Evolutionary conservation across 352 stramenopile species (phyloP).

Genomic region (Phytophthora megakarya): DNA sequence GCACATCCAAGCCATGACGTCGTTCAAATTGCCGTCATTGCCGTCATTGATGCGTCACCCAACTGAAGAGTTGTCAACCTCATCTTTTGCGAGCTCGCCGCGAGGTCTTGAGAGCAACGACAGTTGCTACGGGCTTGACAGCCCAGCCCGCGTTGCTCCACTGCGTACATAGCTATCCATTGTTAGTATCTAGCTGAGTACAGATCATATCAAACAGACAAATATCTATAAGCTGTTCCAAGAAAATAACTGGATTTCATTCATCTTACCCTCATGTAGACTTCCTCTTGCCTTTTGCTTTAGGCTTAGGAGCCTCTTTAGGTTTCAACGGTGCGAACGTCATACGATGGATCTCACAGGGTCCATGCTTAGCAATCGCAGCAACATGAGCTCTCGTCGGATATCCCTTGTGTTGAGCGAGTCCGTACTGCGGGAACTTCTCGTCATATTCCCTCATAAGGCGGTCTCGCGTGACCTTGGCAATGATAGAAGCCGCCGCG

Average conservation of each 20-base stretch:
- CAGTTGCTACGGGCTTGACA: slow-evolving; percentile 38
- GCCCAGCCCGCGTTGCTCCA: slow-evolving; percentile 27
- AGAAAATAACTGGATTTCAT: slow-evolving; percentile 28
- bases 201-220: slow-evolving; percentile 11
- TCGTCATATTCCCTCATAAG: slow-evolving; percentile 95
- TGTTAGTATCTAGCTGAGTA: slow-evolving; percentile 20
- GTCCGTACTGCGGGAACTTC: slow-evolving; percentile 93
- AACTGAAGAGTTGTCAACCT: slow-evolving; percentile 42
- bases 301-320: slow-evolving; percentile 44
- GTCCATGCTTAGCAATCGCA: slow-evolving; percentile 89
- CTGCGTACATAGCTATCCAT: slow-evolving; percentile 29
- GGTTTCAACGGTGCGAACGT: slow-evolving; percentile 96
- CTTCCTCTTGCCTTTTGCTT: slow-evolving; percentile 21
- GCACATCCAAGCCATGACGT: slow-evolving; percentile 50
- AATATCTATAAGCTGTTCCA: slow-evolving; percentile 31
- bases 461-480: slow-evolving; percentile 98
- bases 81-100: slow-evolving; percentile 40
- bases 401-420: slow-evolving; percentile 98
- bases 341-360: slow-evolving; percentile 94
- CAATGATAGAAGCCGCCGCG: slow-evolving; percentile 97
- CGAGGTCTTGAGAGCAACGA: slow-evolving; percentile 38
- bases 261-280: slow-evolving; percentile 18
- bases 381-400: slow-evolving; percentile 92
- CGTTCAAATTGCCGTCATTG: slow-evolving; percentile 38
- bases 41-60: slow-evolving; percentile 36